Base-by-base conservation (phyloP, 2,329 filamentous ascomycete species). In the Calonectria naviculata region DNA sequence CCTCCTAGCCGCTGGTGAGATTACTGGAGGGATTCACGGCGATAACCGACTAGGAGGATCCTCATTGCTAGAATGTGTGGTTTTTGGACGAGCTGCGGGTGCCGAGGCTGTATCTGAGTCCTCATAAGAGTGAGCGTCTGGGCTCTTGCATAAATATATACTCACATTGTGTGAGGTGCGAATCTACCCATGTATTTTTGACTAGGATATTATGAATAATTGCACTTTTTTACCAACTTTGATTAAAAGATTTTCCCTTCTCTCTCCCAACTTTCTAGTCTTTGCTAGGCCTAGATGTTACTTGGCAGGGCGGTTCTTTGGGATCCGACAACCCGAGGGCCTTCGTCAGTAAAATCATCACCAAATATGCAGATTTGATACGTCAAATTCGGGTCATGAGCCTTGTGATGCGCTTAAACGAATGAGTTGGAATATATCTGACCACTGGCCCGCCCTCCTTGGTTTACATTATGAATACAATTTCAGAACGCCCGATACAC, bases 11-110 rank as follows among this genome's bases (percentile, higher is more conserved):
- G 90, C 91, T 0, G 91, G 91, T 0, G 91, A 93, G 82, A 87
- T 92, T 21, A 91, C 90, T 0, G 91, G 91, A 0, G 91, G 91
- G 0, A 83, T 93, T 9, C 91, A 93, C 76, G 90, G 91, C 0
- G 89, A 89, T 58, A 92, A 92, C 75, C 83, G 91, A 17, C 78
- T 93, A 0, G 90, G 90, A 19, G 90, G 91, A 0, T 91, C 88
- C 6, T 91, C 89, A 2, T 75, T 92, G 65, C 78, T 93, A 8
- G 90, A 92, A 74, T 92, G 91, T 81, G 90, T 89, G 3, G 89
- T 93, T 0, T 93, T 90, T 83, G 91, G 91, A 5, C 83, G 89
- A 44, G 87, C 89, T 42, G 90, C 90, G 0, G 91, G 89, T 38
- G 71, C 71, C 34, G 72, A 74, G 7, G 69, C 78, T 38, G 77